Base-by-base conservation (phyloP, 2,329 filamentous ascomycete species). In the Cladosporium sp. region DNA sequence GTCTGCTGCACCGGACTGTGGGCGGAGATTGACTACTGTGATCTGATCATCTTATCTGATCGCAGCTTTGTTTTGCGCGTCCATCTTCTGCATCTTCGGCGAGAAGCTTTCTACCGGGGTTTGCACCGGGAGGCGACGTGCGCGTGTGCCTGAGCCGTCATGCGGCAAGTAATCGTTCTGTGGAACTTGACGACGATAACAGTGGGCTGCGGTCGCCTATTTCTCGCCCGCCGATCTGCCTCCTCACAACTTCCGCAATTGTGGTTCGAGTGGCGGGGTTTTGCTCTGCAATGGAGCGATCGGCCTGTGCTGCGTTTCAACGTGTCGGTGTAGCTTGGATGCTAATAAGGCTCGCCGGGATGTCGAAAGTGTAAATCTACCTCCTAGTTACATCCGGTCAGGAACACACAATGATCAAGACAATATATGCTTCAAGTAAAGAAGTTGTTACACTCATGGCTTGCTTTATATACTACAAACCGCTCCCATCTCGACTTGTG, bases 11-110 rank as follows among this genome's bases (percentile, higher is more conserved):
- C 19, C 51, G 39, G 39, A 45, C 1, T 4, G 1, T 2, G 39
- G 20, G 38, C 51, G 51, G 51, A 55, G 51, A 55, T 55, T 55
- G 51, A 19, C 45, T 19, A 14, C 39, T 30, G 5, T 15, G 25
- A 30, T 20, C 28, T n/a, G 11, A 15, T 8, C 36, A 45, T 55
- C 51, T 55, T 55, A 55, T 55, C 51, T 43, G 51, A 55, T 54
- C 36, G 17, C 15, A 12, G 11, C 30, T 8, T 34, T n/a, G n/a
- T 3, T 34, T 12, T 34, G 30, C 30, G 30, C 30, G 30, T 19
- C 15, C 39, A 17, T 2, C 8, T 15, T 28, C 7, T 20, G 11
- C 36, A 36, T 55, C 51, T 55, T 55, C 34, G 42, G 38, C 30
- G 51, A 43, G 5, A n/a, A 12, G 28, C 14, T 2, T 20, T 36